Evolutionary conservation across 345 rosid species (phyloP), one percentile per base, ranked within the genome.

Genomic region (Lenwebbia sp.): DNA sequence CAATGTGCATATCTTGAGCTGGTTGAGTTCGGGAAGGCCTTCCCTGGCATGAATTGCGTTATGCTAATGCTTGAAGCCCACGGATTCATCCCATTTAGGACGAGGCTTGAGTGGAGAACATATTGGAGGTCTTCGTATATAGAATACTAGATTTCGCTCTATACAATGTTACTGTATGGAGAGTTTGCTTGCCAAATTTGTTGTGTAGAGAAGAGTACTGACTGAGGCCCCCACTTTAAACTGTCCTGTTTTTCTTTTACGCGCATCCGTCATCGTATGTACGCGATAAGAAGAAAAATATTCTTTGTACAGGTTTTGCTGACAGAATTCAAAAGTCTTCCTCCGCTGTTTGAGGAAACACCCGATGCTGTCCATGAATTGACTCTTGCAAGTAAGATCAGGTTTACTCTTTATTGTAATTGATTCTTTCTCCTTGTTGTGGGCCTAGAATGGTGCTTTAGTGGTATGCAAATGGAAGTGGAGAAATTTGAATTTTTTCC

Each of bases 261-360:
- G 3, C 0, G 11, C 15, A 62, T 28, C 2, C 75, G 10, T 41
- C 56, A 28, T 41, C 50, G 28, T 10, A 21, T 13, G 54, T 47
- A 40, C 4, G 8, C 12, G 33, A 52, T 70, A 83, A 50, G 75
- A 3, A 62, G 11, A 62, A 3, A 60, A 62, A 30, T 62, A 4
- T 62, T 13, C 22, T 33, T 30, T 13, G 54, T 89, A 81, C 89
- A 96, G 99, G 99, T 96, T 82, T 85, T 92, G 92, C 90, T 97
- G 76, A 97, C 98, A 2, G 94, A 90, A 41, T 96, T 94, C 89
- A 89, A 86, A 41, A 95, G 99, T 89, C 93, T 97, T 83, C 99
- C 99, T 15, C 99, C 99, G 5, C 90, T 97, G 93, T 96, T 96
- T 81, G 95, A 96, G 88, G 87, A 83, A 49, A 94, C 98, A 1